Conservation (phyloP, 495 filamentous ascomycete species). For the Penicillium ucsense region DNA sequence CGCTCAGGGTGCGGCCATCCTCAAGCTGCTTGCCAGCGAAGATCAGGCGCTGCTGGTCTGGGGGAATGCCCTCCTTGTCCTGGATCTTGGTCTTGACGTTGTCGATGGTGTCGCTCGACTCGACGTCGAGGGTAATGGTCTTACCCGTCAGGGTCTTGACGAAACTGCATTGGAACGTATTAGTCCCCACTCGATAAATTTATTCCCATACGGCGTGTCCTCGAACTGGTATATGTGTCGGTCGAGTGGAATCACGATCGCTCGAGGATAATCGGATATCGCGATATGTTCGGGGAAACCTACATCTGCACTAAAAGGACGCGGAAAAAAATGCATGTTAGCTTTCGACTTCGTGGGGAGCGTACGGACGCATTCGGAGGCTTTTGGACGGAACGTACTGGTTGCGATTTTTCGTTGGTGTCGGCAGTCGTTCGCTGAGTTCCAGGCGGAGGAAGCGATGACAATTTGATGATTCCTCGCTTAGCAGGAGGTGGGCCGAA, state of each 20-base stretch:
- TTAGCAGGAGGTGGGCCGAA: conserved; percentile 33
- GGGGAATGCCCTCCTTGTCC: conserved; percentile 99
- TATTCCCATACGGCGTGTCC: neutral
- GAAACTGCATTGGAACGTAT: conserved; percentile 55
- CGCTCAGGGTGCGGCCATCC: conserved; percentile 94
- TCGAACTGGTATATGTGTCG: no score
- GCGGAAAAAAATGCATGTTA: conserved; percentile 33
- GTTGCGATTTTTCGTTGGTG: conserved; percentile 47
- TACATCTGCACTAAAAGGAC: conserved; percentile 68
- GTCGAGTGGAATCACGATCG: no score
- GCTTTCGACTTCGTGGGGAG: conserved; percentile 14
- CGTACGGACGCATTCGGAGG: conserved; percentile 7
- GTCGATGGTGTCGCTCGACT: conserved; percentile 98
- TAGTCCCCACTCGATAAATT: conserved; percentile 21
- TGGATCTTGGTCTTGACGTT: conserved; percentile 97
- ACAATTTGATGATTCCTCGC: conserved; percentile 41
- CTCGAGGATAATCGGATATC: conserved; percentile 8
- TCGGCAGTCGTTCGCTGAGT: conserved; percentile 39
- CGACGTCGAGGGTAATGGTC: conserved; percentile 99
- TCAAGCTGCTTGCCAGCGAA: conserved; percentile 99
- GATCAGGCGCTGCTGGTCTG: conserved; percentile 98
- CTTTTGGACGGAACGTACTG: conserved; percentile 40
- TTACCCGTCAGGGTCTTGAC: conserved; percentile 97
- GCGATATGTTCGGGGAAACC: conserved; percentile 26
- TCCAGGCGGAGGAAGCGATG: conserved; percentile 34